Conservation (phyloP, 148 eudicot genomes). For the Nyssa sinensis region DNA sequence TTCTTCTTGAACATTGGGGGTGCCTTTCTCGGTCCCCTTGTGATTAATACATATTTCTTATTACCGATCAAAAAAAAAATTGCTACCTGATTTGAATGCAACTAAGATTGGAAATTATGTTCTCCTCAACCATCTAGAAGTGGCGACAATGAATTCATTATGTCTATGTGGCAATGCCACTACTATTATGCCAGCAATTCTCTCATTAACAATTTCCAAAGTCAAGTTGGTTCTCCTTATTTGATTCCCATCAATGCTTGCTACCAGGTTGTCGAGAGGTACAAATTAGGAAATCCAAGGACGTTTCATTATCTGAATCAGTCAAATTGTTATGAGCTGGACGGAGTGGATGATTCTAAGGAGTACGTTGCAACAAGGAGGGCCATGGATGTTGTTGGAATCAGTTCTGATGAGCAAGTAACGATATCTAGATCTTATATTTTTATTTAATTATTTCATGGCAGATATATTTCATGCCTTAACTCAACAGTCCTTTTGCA, state of each 20-base stretch:
- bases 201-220: no score
- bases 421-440: not conserved
- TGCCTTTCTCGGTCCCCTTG: no score
- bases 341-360: slow-evolving; percentile 71
- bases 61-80: no score
- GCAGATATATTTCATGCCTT: not conserved
- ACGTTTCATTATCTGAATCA: slow-evolving; percentile 86
- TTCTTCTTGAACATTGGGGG: no score
- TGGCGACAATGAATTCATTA: no score
- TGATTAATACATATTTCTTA: no score
- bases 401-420: slow-evolving; percentile 82
- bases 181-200: no score
- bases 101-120: no score
- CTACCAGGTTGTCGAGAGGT: slow-evolving; percentile 58
- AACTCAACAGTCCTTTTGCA: slow-evolving; percentile 21
- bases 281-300: slow-evolving; percentile 77
- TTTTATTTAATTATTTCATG: not conserved
- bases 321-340: slow-evolving; percentile 70
- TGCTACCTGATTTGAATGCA: no score
- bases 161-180: no score
- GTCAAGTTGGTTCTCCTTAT: no score
- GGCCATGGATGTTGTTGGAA: slow-evolving; percentile 95
- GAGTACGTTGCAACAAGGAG: slow-evolving; percentile 80
- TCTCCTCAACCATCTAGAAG: no score
- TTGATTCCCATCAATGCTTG: slow-evolving; percentile 13